phyloP scores from a whole-genome alignment of 73 alveolate species.

The Halteria grandinella region DNA sequence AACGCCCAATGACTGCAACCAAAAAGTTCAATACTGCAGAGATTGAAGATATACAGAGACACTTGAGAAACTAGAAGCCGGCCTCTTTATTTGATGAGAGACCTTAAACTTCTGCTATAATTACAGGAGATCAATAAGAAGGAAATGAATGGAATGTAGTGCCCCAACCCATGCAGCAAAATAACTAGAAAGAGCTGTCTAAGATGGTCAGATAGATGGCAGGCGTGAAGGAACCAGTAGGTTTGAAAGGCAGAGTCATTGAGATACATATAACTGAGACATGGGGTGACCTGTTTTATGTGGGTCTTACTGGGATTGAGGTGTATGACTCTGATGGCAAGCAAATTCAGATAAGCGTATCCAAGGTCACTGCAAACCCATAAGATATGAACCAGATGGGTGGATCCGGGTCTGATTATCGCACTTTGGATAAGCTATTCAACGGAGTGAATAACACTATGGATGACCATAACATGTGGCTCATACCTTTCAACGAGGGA shows the following conservation, averaged over 20 bases:
- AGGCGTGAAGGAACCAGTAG: not conserved
- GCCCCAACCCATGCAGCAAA: not conserved
- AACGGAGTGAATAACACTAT: conserved; percentile 72
- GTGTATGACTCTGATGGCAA: conserved; percentile 68
- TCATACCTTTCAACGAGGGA: conserved; percentile 76
- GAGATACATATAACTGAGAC: conserved; percentile 61
- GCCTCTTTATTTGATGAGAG: conserved; percentile 52
- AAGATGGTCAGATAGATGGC: not conserved
- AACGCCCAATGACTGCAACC: conserved; percentile 53
- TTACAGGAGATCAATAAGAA: conserved; percentile 33
- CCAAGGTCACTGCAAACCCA: conserved; percentile 74
- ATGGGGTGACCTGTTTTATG: conserved; percentile 84
- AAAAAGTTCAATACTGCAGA: conserved; percentile 50
- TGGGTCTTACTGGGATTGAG: conserved; percentile 85
- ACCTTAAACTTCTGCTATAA: conserved; percentile 37
- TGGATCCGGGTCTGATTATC: conserved; percentile 72
- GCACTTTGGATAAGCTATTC: conserved; percentile 76
- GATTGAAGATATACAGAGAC: conserved; percentile 18
- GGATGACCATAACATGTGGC: conserved; percentile 86
- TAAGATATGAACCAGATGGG: conserved; percentile 79
- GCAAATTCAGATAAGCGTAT: conserved; percentile 33
- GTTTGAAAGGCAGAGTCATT: conserved; percentile 57
- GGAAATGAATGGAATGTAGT: not conserved
- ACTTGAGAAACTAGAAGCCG: conserved; percentile 14
- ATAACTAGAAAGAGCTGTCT: conserved; percentile 9